Conservation (phyloP, 2,329 filamentous ascomycete genomes). For the Ophiostoma angusticollis region DNA sequence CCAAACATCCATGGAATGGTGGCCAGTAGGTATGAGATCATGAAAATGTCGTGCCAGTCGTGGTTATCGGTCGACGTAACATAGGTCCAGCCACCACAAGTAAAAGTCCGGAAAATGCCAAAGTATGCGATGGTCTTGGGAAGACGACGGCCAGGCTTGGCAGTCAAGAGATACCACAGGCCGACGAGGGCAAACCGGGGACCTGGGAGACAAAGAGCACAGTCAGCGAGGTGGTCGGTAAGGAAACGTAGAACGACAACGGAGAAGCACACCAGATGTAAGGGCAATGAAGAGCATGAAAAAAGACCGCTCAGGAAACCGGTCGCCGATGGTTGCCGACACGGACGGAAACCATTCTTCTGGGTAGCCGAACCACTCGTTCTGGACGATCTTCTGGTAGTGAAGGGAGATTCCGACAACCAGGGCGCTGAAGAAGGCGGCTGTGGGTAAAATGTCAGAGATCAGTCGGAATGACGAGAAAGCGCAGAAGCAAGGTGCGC, state of each 20-base stretch:
- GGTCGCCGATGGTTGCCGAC: conserved; percentile 91
- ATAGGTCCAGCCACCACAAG: conserved; percentile 96
- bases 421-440: conserved; percentile 77
- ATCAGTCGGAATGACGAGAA: background rate
- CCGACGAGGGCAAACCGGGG: conserved; percentile 84
- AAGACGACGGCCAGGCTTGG: conserved; percentile 58
- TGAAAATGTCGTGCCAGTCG: conserved; percentile 97
- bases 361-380: conserved; percentile 89
- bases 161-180: conserved; percentile 82
- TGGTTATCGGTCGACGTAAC: conserved; percentile 97
- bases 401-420: conserved; percentile 70
- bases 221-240: background rate
- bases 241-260: no score
- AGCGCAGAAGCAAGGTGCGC: background rate
- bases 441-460: conserved; percentile 26
- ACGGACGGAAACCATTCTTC: conserved; percentile 96
- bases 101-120: conserved; percentile 78
- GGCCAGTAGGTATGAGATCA: conserved; percentile 94
- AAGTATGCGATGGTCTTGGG: conserved; percentile 71
- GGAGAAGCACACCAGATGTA: conserved; percentile 74
- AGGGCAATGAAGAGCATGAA: conserved; percentile 97
- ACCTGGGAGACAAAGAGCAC: conserved; percentile 32
- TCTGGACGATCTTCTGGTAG: conserved; percentile 94
- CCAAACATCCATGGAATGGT: conserved; percentile 93
- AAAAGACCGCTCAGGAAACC: conserved; percentile 90